Conservation (phyloP, 2,329 filamentous ascomycete species). For the Aspergillus ochraceoroseus region DNA sequence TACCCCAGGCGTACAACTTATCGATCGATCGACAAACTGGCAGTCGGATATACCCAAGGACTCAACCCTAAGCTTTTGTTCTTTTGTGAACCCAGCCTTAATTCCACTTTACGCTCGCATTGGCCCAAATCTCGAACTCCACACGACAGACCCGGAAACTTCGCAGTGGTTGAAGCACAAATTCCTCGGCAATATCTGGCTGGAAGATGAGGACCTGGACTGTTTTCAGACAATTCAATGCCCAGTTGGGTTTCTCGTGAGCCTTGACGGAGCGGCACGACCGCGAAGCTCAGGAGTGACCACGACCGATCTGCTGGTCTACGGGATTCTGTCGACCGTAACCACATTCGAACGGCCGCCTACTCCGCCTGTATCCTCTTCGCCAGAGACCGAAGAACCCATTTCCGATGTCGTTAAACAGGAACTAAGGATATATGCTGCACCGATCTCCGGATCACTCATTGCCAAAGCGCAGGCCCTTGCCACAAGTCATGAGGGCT, state of each 20-base stretch:
- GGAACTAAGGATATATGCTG: conserved; percentile 37
- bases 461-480: conserved; percentile 34
- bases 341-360: conserved; percentile 30
- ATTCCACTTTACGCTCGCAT: conserved; percentile 41
- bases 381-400: conserved; percentile 21
- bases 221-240: conserved; percentile 33
- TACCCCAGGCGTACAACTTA: conserved; percentile 32
- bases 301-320: conserved; percentile 38
- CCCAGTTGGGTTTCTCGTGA: conserved; percentile 38
- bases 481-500: conserved; percentile 28
- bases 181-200: conserved; percentile 34
- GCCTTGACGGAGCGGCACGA: conserved; percentile 23
- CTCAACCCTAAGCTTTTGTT: conserved; percentile 31
- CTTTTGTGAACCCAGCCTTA: conserved; percentile 40
- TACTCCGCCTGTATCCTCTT: conserved; percentile 35
- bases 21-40: conserved; percentile 32
- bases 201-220: conserved; percentile 32
- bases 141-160: conserved; percentile 30
- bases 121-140: conserved; percentile 40
- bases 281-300: conserved; percentile 18
- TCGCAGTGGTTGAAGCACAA: conserved; percentile 39
- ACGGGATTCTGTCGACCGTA: conserved; percentile 35
- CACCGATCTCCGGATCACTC: conserved; percentile 33
- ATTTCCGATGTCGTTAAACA: conserved; percentile 18
- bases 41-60: conserved; percentile 35